Percentiles rank a stretch among this genome's conserved stretches.
These are phyloP conservation scores for Dendrostoma leiphaemia DNA, from an alignment of 2,329 filamentous ascomycete species.

Conservation along the genomic window DNA sequence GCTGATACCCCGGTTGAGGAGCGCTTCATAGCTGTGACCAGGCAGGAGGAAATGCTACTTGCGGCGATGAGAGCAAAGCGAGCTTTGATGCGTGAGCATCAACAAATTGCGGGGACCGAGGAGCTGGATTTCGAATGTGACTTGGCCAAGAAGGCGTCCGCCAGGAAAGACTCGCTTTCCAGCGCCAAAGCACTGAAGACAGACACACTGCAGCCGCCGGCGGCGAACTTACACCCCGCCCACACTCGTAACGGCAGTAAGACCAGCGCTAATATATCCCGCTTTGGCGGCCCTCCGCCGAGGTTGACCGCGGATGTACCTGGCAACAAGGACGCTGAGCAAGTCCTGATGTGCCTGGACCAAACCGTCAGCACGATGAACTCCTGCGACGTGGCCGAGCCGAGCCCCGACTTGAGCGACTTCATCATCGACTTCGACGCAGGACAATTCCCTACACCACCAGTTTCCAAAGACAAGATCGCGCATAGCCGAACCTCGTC, in stretches of 20 bases:
- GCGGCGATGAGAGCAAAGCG: constrained; percentile 56
- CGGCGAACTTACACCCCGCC: not conserved
- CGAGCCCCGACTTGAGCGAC: constrained; percentile 26
- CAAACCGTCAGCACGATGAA: constrained; percentile 14
- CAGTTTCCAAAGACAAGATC: constrained; percentile 12
- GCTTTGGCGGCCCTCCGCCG: constrained; percentile 6
- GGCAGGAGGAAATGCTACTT: constrained; percentile 57
- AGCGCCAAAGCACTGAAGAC: constrained; percentile 16
- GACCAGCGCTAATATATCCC: not conserved
- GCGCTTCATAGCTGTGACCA: constrained; percentile 56
- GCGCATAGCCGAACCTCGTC: constrained; percentile 13
- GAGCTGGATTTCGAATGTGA: not conserved
- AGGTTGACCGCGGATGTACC: not conserved
- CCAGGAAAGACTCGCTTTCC: constrained; percentile 16
- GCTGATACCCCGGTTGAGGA: constrained; percentile 28
- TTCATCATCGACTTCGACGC: constrained; percentile 26
- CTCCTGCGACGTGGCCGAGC: constrained; percentile 21
- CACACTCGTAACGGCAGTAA: not conserved
- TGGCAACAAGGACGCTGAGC: not conserved
- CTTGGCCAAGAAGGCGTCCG: not conserved
- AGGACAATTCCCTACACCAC: constrained; percentile 14
- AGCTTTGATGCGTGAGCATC: constrained; percentile 51
- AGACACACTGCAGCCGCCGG: not conserved
- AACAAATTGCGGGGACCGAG: not conserved
- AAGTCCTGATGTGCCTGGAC: constrained; percentile 24